Evolutionary conservation across 148 eudicot species (phyloP), one percentile per base, ranked within the genome.

Genomic region (Amaranthus palmeri): DNA sequence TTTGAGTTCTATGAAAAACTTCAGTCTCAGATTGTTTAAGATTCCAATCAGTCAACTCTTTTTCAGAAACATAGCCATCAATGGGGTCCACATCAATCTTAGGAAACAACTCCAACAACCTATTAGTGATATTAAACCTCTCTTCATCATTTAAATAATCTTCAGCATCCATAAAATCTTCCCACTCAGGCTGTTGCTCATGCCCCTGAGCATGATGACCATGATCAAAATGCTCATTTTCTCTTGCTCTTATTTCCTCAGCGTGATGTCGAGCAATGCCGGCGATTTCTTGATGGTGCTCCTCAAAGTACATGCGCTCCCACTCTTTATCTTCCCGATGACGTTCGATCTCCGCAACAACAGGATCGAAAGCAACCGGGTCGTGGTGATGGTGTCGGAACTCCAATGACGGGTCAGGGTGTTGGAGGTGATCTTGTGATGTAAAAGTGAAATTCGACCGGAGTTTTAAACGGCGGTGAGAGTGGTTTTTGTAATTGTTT

Each of bases 121-220:
- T 76, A 54, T 63, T 80, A 0, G 97, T 95, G 2, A 95, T 85
- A 72, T 95, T 95, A 67, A 95, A 95, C 82, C 68, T 83, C 59
- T 95, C 93, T 83, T 91, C 93, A 50, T 91, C 99, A 67, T 95
- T 95, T 73, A 95, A 63, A 63, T 91, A 95, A 61, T 95, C 97
- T 79, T 95, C 97, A 8, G 91, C 93, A 18, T 90, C 78, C 80
- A 83, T 82, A 59, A 87, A 89, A 14, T 91, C 98, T 80, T 87
- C 97, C 99, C 97, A 88, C 79, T 89, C 99, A 3, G 91, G 93
- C 83, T 90, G 90, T 45, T 78, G 61, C 75, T 88, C 86, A n/a
- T 80, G 77, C 2, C 78, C 88, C 5, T 80, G 84, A 4, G 98
- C 92, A 3, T 54, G 75, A 45, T 17, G 82, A 0, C 4, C 2